phyloP scores from a whole-genome alignment of 2,329 filamentous ascomycete genomes.

The Fusarium tuaranense region DNA sequence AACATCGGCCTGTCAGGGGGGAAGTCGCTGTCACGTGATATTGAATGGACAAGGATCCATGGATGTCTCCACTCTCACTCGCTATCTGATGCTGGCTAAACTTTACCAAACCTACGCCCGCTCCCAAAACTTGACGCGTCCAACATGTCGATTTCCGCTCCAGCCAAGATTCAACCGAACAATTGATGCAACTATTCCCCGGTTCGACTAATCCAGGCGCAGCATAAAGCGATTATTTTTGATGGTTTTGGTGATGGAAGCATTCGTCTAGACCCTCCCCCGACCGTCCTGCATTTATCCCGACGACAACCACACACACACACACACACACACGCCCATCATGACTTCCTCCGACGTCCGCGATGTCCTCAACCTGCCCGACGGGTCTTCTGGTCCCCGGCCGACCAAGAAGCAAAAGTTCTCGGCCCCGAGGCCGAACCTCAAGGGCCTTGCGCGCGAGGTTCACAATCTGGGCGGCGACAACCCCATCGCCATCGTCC shows the following conservation, averaged over 20 bases:
- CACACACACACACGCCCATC: slow-evolving; percentile 40
- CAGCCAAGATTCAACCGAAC: slow-evolving; percentile 7
- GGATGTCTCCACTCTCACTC: background rate
- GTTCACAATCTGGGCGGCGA: slow-evolving; percentile 75
- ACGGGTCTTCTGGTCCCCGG: slow-evolving; percentile 61
- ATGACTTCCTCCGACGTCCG: slow-evolving; percentile 86
- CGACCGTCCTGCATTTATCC: background rate
- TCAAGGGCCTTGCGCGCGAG: slow-evolving; percentile 74
- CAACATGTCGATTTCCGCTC: slow-evolving; percentile 11
- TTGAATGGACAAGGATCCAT: slow-evolving; percentile 21
- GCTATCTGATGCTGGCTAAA: slow-evolving; percentile 12
- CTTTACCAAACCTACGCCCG: slow-evolving; percentile 11
- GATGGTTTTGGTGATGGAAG: slow-evolving; percentile 41
- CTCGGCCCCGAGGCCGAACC: slow-evolving; percentile 67
- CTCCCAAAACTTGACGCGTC: slow-evolving; percentile 35
- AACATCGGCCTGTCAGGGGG: slow-evolving; percentile 52
- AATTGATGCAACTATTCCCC: background rate
- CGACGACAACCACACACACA: slow-evolving; percentile 23
- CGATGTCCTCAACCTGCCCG: slow-evolving; percentile 87
- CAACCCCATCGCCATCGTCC: slow-evolving; percentile 75
- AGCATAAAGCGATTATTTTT: background rate
- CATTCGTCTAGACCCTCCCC: slow-evolving; percentile 16
- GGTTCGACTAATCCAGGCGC: background rate
- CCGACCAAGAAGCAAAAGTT: slow-evolving; percentile 82
- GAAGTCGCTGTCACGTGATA: slow-evolving; percentile 51